phyloP scores from a whole-genome alignment of 768 basidiomycete species.

The Termitomyces sp. region DNA sequence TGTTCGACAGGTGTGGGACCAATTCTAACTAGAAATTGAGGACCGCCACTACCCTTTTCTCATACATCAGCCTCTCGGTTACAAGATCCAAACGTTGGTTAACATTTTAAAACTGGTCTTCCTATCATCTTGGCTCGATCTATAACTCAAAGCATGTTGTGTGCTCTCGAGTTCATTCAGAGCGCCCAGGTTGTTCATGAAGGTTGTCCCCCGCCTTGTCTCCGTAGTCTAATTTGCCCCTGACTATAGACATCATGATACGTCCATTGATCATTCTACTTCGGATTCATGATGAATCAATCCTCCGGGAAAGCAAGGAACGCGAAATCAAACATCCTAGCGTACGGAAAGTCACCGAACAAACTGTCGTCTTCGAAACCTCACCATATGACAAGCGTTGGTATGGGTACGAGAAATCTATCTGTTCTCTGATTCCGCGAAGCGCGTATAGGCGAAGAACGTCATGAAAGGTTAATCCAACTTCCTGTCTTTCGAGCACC shows the following conservation, averaged over 20 bases:
- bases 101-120: not conserved
- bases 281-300: not conserved
- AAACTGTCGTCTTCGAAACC: not conserved
- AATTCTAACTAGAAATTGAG: not conserved
- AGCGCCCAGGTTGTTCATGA: not conserved
- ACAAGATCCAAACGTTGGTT: not conserved
- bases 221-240: not conserved
- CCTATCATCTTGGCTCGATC: not conserved
- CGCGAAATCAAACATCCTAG: not conserved
- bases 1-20: not conserved
- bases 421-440: not conserved
- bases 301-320: not conserved
- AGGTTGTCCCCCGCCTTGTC: not conserved
- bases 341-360: not conserved
- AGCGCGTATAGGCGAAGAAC: not conserved
- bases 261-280: not conserved
- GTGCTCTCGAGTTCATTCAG: not conserved
- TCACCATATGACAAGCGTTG: not conserved
- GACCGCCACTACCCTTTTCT: not conserved
- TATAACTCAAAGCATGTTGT: not conserved
- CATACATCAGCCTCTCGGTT: conserved; percentile 1
- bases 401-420: not conserved
- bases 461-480: not conserved
- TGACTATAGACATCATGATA: not conserved
- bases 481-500: not conserved